A percentile compares a stretch with the other conserved stretches of the same genome.
Evolutionary conservation across 768 basidiomycete genomes (phyloP).

Genomic region (Tephrocybe sp.): DNA sequence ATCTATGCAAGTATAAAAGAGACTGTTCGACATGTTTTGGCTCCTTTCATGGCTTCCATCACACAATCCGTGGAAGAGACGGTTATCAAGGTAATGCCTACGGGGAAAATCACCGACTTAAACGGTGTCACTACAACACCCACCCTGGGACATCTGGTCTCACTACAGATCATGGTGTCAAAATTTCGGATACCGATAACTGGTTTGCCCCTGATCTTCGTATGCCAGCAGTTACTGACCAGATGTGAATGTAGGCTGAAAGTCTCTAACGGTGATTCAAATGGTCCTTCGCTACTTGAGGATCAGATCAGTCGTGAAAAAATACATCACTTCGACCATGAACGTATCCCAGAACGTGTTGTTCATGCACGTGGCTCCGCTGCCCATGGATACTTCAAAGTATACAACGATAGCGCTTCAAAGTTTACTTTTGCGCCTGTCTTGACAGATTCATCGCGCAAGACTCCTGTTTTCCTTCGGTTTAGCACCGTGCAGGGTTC

Average conservation of each 20-base stretch:
- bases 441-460: constrained; percentile 67
- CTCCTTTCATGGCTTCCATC: constrained; percentile 2
- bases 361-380: constrained; percentile 71
- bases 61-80: constrained; percentile 16
- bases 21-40: too few species aligned
- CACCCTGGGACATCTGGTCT: constrained; percentile 25
- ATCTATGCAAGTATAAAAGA: neutral
- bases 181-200: constrained; percentile 59
- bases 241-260: constrained; percentile 43
- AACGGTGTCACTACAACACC: constrained; percentile 29
- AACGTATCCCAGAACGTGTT: constrained; percentile 82
- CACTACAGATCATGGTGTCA: constrained; percentile 64
- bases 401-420: constrained; percentile 61
- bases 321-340: constrained; percentile 80
- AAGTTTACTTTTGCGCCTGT: constrained; percentile 71
- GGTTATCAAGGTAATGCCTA: constrained; percentile 22
- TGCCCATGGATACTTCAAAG: constrained; percentile 83
- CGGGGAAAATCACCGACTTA: constrained; percentile 33
- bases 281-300: constrained; percentile 76
- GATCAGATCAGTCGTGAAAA: constrained; percentile 76
- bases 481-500: constrained; percentile 87
- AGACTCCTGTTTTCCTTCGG: constrained; percentile 76
- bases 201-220: constrained; percentile 42
- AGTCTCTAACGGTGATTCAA: constrained; percentile 37
- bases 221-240: constrained; percentile 1